Evolutionary conservation across 192 early-diverging fungal genomes (phyloP).

Genomic region (Linderina pennispora): DNA sequence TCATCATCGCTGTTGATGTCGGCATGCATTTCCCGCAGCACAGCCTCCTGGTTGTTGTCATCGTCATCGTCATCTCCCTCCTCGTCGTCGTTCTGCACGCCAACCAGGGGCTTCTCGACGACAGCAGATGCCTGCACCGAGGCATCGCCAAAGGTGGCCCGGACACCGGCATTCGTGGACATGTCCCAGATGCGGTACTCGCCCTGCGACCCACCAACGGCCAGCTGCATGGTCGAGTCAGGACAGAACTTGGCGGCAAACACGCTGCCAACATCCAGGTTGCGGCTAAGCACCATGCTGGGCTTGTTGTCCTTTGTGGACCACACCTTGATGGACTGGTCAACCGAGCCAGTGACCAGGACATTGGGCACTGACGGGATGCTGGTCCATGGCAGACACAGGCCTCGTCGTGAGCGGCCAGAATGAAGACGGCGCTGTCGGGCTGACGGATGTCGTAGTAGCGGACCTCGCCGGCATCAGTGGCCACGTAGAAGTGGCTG

Average conservation of each 20-base stretch:
- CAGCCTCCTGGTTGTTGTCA: constrained; percentile 31
- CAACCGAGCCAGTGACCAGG: constrained; percentile 87
- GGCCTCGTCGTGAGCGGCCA: constrained; percentile 93
- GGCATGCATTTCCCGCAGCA: constrained; percentile 37
- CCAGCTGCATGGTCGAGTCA: constrained; percentile 86
- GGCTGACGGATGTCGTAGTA: constrained; percentile 77
- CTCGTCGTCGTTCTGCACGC: constrained; percentile 16
- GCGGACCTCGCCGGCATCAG: constrained; percentile 87
- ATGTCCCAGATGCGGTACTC: constrained; percentile 93
- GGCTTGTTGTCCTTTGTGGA: constrained; percentile 65
- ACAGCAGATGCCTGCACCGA: constrained; percentile 5
- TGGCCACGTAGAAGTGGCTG: constrained; percentile 71
- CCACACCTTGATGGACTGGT: constrained; percentile 94
- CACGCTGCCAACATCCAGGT: constrained; percentile 77
- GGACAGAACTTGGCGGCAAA: constrained; percentile 85
- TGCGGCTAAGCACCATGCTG: constrained; percentile 78
- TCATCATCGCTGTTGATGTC: constrained; percentile 6
- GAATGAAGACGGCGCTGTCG: constrained; percentile 64
- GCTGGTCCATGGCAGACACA: constrained; percentile 83
- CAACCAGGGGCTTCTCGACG: constrained; percentile 48
- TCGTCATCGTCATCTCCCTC: constrained; percentile 42
- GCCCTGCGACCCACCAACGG: constrained; percentile 83
- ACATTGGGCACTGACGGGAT: constrained; percentile 68
- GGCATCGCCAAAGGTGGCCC: constrained; percentile 36
- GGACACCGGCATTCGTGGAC: constrained; percentile 77